Evolutionary conservation across 371 early-diverging fungal genomes (phyloP), one percentile per base, ranked within the genome.

Genomic region (Mortierella sp.): DNA sequence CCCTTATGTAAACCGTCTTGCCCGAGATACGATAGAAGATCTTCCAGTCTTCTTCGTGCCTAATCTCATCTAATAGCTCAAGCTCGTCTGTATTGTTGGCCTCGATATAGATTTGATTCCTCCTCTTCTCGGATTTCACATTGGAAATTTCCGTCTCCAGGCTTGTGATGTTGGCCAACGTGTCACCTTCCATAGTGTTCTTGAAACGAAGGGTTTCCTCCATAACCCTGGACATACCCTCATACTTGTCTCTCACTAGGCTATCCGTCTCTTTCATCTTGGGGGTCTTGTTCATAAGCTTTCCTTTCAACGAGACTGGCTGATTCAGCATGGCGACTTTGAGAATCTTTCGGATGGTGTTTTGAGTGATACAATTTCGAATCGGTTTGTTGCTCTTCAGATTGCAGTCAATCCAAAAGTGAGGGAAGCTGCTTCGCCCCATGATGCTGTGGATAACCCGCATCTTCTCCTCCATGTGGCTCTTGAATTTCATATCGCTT

Each of bases 381-480:
- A 69, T 45, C 3, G 70, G 57, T 19, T 54, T 62, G n/a, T 12
- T 55, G 23, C 31, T 22, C 1, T 55, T 47, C 28, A 63, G 49
- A 17, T 63, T 29, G 37, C 61, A 61, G 56, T 69, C 70, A 54
- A 69, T 69, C 28, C 45, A 6, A 32, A 69, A 61, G 58, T 63
- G 63, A 17, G 54, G 69, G 26, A 34, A 51, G 2, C 42, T 40
- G 23, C 28, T 51, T 2, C 57, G 56, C 0, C 63, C 63, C n/a
- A 63, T 29, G 23, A 63, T 31, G 2, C 26, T 29, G 26, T 63
- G 22, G 1, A 69, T 62, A 12, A 45, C 7, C 0, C 3, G 9
- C 19, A 15, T 57, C 34, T 63, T 61, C 43, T 34, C 32, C 9
- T 42, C 28, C 1, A 68, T 26, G 26, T 19, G 17, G 23, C n/a